Evolutionary conservation across 768 basidiomycete species (phyloP).

Genomic region (Pleurotus platypus): DNA sequence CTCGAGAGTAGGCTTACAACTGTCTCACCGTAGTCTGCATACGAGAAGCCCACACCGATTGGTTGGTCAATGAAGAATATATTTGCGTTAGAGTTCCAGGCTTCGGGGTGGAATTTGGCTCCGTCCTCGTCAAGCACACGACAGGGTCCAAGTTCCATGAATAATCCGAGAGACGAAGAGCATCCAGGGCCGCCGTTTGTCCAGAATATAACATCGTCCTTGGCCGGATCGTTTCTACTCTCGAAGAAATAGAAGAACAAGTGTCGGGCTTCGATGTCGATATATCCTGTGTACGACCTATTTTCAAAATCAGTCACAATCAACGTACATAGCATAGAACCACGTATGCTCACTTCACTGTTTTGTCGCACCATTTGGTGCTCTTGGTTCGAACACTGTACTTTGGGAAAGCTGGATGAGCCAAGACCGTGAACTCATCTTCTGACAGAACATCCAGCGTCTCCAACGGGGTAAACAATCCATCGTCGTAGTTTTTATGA

Average conservation of each 20-base stretch:
- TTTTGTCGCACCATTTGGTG: slow-evolving; percentile 30
- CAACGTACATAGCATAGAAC: neutral
- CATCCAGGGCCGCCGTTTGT: slow-evolving; percentile 49
- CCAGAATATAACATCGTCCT: slow-evolving; percentile 45
- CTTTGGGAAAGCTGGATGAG: slow-evolving; percentile 39
- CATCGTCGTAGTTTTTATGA: slow-evolving; percentile 11
- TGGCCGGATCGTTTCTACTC: slow-evolving; percentile 40
- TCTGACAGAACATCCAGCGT: slow-evolving; percentile 16
- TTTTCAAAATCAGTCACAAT: neutral
- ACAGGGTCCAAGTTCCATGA: slow-evolving; percentile 79
- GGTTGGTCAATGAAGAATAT: slow-evolving; percentile 65
- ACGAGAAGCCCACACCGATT: slow-evolving; percentile 58
- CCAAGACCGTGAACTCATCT: slow-evolving; percentile 29
- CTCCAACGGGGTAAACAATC: slow-evolving; percentile 14
- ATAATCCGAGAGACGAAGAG: slow-evolving; percentile 51
- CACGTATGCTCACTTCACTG: slow-evolving; percentile 24
- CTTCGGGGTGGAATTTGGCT: slow-evolving; percentile 51
- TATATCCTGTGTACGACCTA: slow-evolving; percentile 45
- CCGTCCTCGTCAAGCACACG: slow-evolving; percentile 48
- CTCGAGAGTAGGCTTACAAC: slow-evolving; percentile 33
- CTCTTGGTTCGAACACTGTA: slow-evolving; percentile 37
- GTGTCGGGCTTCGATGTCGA: slow-evolving; percentile 44
- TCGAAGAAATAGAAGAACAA: slow-evolving; percentile 59
- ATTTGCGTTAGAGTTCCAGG: slow-evolving; percentile 69
- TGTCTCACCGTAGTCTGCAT: slow-evolving; percentile 60